Evolutionary conservation across 1,284 basidiomycete genomes (phyloP).

Genomic region (Trametes pubescens): DNA sequence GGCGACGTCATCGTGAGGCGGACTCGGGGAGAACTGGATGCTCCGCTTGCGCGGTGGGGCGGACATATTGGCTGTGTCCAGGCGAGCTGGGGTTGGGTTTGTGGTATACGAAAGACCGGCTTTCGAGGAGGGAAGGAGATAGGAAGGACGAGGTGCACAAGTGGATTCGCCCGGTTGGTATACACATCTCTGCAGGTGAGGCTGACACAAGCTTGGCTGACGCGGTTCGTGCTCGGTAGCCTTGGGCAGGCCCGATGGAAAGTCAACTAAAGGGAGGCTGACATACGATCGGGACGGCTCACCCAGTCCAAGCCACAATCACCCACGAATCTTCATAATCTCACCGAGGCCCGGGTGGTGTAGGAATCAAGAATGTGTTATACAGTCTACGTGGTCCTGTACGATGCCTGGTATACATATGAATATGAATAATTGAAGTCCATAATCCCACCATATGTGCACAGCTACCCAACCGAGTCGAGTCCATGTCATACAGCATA

Average conservation of each 20-base stretch:
- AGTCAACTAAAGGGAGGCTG: neutral
- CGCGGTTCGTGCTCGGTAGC: neutral
- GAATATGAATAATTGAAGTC: conserved; percentile 19
- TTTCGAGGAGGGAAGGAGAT: conserved; percentile 7
- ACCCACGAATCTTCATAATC: neutral
- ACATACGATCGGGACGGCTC: neutral
- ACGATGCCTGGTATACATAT: conserved; percentile 11
- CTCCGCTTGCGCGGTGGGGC: conserved; percentile 22
- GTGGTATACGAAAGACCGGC: conserved; percentile 21
- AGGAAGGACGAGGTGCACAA: neutral
- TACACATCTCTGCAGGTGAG: neutral
- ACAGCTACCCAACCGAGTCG: neutral
- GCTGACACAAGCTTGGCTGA: neutral
- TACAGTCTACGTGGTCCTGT: conserved; percentile 11
- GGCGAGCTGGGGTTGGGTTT: neutral
- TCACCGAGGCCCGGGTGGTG: no score
- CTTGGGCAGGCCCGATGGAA: neutral
- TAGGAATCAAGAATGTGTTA: neutral
- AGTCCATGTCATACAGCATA: neutral
- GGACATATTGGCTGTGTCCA: conserved; percentile 2
- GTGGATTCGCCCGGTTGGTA: neutral
- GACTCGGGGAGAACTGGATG: conserved; percentile 20
- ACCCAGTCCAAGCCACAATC: neutral
- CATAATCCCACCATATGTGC: conserved; percentile 6
- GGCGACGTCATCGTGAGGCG: neutral